Conservation (phyloP, 1,284 basidiomycete genomes). For the Polyporus tsugae region DNA sequence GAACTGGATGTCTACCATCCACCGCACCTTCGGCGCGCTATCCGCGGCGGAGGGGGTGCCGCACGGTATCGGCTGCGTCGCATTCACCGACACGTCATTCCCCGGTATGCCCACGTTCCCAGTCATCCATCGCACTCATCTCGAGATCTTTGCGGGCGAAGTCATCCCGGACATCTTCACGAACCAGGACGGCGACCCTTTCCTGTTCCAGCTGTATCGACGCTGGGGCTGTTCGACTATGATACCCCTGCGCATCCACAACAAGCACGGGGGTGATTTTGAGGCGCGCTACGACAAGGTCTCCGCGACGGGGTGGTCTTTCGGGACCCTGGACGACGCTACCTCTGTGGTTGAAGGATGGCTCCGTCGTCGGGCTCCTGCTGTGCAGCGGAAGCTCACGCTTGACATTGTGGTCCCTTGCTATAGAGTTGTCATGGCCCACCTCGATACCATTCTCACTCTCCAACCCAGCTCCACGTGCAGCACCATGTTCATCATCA, state of each 20-base stretch:
- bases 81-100: conserved; percentile 63
- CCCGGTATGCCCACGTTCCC: conserved; percentile 72
- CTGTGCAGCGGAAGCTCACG: conserved; percentile 49
- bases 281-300: conserved; percentile 58
- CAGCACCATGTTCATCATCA: conserved; percentile 62
- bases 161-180: conserved; percentile 61
- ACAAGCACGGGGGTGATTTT: conserved; percentile 54
- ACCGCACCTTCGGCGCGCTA: conserved; percentile 49
- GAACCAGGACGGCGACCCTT: conserved; percentile 69
- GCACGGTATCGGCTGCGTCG: conserved; percentile 62
- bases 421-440: conserved; percentile 57
- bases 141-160: conserved; percentile 61
- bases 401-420: conserved; percentile 65
- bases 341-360: conserved; percentile 48
- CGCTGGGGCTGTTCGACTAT: conserved; percentile 60
- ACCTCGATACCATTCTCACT: conserved; percentile 53
- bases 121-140: conserved; percentile 59
- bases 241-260: conserved; percentile 52
- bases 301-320: conserved; percentile 56
- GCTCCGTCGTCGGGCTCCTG: conserved; percentile 41
- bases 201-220: conserved; percentile 66
- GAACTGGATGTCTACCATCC: conserved; percentile 58
- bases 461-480: conserved; percentile 52
- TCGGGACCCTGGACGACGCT: conserved; percentile 52
- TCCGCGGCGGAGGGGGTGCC: conserved; percentile 43